Base-by-base conservation (phyloP, 192 early-diverging fungal genomes). In the Coemansia sp. region DNA sequence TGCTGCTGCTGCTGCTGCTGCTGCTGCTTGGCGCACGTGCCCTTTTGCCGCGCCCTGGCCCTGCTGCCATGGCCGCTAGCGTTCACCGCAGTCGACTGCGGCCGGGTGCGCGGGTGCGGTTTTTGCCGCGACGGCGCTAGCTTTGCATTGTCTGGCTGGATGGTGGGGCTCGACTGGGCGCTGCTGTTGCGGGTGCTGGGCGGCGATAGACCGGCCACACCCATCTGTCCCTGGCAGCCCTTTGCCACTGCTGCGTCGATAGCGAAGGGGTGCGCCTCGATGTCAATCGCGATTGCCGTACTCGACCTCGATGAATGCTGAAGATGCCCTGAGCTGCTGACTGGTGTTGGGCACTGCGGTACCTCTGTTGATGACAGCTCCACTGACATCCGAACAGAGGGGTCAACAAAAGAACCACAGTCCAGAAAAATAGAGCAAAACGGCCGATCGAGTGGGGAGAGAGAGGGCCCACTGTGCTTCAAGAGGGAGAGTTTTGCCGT, bases 151-250 rank as follows among this genome's bases (percentile, higher is more conserved):
- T 18, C 46, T 32, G 42, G n/a, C 22, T 30, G 54, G 6, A 46
- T 22, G 21, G 34, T 47, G n/a, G 68, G 48, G 41, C 57, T 72
- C 34, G 48, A 48, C 18, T 57, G 56, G 3, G 54, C 45, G 44
- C 68, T 70, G 47, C 31, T 65, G 26, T 55, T 48, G 11, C 48
- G 54, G 1, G 62, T 60, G 30, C 31, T 35, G 13, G 54, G 48
- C 12, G 52, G 62, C 22, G 62, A 64, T 0, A 61, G 25, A 25
- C 48, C 54, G 5, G 36, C 48, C 28, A 57, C 26, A 11, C 38
- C 54, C 49, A 49, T 38, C 18, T 10, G 32, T 12, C 35, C 35
- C 47, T 28, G 41, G 28, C 11, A 3, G 31, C 2, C 3, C 31
- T 8, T 47, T 41, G 27, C 36, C 19, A 18, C 47, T 14, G 34